Evolutionary conservation across 1,139 yeast species (phyloP), one percentile per base, ranked within the genome.

Genomic region (Geotrichum citri-aurantii): DNA sequence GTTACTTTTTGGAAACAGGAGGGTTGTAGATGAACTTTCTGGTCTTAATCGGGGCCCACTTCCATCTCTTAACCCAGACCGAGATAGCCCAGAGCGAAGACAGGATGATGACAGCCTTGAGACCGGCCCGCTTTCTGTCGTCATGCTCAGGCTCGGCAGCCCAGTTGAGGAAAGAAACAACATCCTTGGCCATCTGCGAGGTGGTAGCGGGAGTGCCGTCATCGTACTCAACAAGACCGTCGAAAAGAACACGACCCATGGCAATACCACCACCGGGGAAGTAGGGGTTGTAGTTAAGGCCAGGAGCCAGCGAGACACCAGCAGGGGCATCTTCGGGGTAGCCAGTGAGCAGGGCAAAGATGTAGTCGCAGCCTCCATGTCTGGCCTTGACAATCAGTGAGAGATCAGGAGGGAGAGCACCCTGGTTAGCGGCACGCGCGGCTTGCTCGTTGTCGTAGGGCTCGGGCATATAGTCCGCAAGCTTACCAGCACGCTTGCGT

Each of bases 191-290:
- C 98, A 93, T 91, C 81, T 93, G 99, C 61, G 99, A 87, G 65
- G 98, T 86, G 61, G 98, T 85, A 61, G 98, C 98, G 59, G 96
- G 97, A 63, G 98, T 93, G 72, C 98, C 99, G 75, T 93, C 99
- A 75, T 93, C 99, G 77, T 86, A 93, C 81, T 93, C 99, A 66
- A 93, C 98, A 73, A 93, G 81, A 67, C 90, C 99, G 73, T 93
- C 99, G 69, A 91, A 93, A 76, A 93, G 82, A 62, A 92, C 97
- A 80, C 99, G 88, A 74, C 90, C 98, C 99, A 93, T 93, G 71
- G 97, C 98, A 80, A 93, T 92, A 54, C 97, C 82, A 67, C 98
- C 98, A 79, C 98, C 98, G 73, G 99, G 98, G 96, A 93, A 93
- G 82, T 93, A 93, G 73, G 99, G 99, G 83, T 93, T 93, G 80